These are phyloP conservation scores for Phytophthora crassamura DNA, from an alignment of 352 stramenopile species.

Conservation along the genomic window DNA sequence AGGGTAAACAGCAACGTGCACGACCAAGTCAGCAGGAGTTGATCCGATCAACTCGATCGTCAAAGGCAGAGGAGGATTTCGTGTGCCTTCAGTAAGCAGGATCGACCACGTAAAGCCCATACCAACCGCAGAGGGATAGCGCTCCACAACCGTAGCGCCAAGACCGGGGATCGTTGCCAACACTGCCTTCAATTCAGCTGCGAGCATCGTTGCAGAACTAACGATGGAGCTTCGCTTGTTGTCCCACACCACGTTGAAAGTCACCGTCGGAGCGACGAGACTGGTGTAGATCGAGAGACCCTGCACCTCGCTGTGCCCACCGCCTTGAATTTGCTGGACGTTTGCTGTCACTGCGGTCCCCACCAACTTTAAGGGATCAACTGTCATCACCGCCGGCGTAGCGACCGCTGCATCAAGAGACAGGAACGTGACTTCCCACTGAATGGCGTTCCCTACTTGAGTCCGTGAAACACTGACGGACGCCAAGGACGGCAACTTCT, in stretches of 20 bases:
- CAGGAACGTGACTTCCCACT: slow-evolving; percentile 51
- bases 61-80: slow-evolving; percentile 23
- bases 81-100: slow-evolving; percentile 35
- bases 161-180: slow-evolving; percentile 44
- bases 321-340: slow-evolving; percentile 20
- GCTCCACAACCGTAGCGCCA: slow-evolving; percentile 43
- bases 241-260: slow-evolving; percentile 56
- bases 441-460: slow-evolving; percentile 13
- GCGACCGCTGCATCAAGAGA: slow-evolving; percentile 33
- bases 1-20: slow-evolving; percentile 26
- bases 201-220: slow-evolving; percentile 39
- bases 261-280: slow-evolving; percentile 14
- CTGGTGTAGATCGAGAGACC: slow-evolving; percentile 47
- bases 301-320: slow-evolving; percentile 49
- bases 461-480: slow-evolving; percentile 29
- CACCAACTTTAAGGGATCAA: slow-evolving; percentile 20
- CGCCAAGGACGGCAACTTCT: slow-evolving; percentile 22
- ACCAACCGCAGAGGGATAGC: slow-evolving; percentile 36
- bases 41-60: slow-evolving; percentile 36
- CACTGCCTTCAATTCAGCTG: slow-evolving; percentile 37
- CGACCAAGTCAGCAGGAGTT: slow-evolving; percentile 31
- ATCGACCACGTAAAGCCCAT: slow-evolving; percentile 57
- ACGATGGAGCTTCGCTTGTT: slow-evolving; percentile 19
- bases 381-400: slow-evolving; percentile 20
- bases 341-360: slow-evolving; percentile 23